These are phyloP conservation scores for Ophiorrhiza pumila DNA, from an alignment of 257 asterid species.

Conservation along the genomic window DNA sequence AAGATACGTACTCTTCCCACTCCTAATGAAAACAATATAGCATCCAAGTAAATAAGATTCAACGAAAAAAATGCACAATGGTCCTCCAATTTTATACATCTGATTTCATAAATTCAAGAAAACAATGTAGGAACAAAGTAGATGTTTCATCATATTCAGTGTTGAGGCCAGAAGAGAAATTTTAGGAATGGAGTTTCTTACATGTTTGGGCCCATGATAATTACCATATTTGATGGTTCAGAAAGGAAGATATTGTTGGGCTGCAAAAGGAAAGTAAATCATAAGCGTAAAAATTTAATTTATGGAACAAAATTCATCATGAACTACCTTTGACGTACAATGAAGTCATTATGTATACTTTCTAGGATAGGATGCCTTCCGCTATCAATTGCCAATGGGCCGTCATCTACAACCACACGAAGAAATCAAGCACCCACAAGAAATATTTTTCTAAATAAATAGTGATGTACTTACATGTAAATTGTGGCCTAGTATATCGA, in stretches of 20 bases:
- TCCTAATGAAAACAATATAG: conserved; percentile 49
- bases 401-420: conserved; percentile 56
- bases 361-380: conserved; percentile 96
- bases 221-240: conserved; percentile 91
- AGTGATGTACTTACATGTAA: conserved; percentile 55
- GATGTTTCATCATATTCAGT: neutral
- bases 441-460: conserved; percentile 17
- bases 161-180: neutral
- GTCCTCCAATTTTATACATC: too few species aligned
- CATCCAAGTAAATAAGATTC: neutral
- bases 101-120: too few species aligned
- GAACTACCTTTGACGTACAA: conserved; percentile 41
- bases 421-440: conserved; percentile 23
- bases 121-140: neutral
- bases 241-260: conserved; percentile 91
- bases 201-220: conserved; percentile 98
- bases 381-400: conserved; percentile 94
- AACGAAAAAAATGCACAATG: neutral
- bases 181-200: conserved; percentile 36
- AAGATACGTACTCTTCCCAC: conserved; percentile 97
- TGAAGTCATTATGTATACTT: conserved; percentile 70
- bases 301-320: conserved; percentile 12
- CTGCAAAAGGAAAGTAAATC: conserved; percentile 46
- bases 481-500: conserved; percentile 81
- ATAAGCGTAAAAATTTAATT: neutral